phyloP scores from a whole-genome alignment of 306 rosid genomes.

The Fragaria vesca region DNA sequence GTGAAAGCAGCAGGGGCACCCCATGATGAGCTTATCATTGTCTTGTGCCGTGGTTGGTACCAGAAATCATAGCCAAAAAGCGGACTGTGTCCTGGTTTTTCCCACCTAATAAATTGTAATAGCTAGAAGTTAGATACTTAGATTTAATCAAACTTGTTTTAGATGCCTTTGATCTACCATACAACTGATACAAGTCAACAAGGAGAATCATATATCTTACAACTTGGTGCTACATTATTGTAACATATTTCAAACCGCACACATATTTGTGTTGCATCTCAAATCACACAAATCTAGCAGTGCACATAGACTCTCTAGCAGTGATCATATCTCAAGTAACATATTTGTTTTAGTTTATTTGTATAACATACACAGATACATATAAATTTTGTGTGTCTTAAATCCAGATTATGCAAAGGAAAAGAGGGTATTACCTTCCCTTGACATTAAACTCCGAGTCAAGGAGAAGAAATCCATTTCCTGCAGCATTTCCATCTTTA shows the following conservation, averaged over 20 bases:
- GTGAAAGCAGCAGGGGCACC: slow-evolving; percentile 93
- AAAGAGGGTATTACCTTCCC: slow-evolving; percentile 63
- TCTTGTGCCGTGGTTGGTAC: slow-evolving; percentile 89
- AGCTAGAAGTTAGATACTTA: slow-evolving; percentile 5
- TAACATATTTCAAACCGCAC: neutral
- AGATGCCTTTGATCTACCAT: neutral
- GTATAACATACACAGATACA: neutral
- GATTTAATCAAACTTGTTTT: neutral
- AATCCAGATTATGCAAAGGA: neutral
- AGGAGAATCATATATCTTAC: neutral
- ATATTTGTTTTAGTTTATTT: neutral
- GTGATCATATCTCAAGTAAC: slow-evolving; percentile 1
- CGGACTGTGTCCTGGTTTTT: slow-evolving; percentile 92
- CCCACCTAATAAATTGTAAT: slow-evolving; percentile 63
- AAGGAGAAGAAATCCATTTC: slow-evolving; percentile 92
- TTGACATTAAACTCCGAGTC: slow-evolving; percentile 91
- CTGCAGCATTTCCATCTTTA: slow-evolving; percentile 81
- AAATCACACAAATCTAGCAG: neutral
- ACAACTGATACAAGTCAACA: neutral
- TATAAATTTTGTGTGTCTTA: neutral
- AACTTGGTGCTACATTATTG: neutral
- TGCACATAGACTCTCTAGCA: neutral
- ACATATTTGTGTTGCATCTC: neutral
- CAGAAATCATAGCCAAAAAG: slow-evolving; percentile 90
- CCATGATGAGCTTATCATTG: slow-evolving; percentile 97